Evolutionary conservation across 2,329 filamentous ascomycete species (phyloP), one percentile per base, ranked within the genome.

Genomic region (Gyromitra esculenta): DNA sequence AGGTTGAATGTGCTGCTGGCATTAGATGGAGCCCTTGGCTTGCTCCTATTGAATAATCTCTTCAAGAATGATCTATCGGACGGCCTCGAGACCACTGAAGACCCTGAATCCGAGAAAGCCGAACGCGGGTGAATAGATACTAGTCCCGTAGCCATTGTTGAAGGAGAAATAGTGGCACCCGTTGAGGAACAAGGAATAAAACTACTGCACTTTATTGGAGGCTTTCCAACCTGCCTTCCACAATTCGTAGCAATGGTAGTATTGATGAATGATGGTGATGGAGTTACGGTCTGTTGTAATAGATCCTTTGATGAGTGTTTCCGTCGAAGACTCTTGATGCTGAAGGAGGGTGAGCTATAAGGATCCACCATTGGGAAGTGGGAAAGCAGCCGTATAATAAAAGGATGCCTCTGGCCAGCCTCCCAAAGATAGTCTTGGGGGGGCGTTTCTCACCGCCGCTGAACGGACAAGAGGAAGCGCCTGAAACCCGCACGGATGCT

Each of bases 181-280:
- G 64, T 63, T 11, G 54, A 37, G 11, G 35, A 43, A 9, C 31
- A 52, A 57, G 25, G 39, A 41, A 60, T 39, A 41, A 91, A 81
- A 85, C 87, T 79, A 85, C 89, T 72, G 83, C 90, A 0, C 88
- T 87, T 79, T 91, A 89, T 80, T 90, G 90, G 73, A 88, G 86
- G 0, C 86, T 85, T 9, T 87, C 86, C 77, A 88, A 91, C 78
- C 87, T 88, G 79, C 86, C 87, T 59, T 86, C 90, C 7, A 84
- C 87, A 7, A 87, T 89, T 80, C 89, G 87, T 0, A 82, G 90
- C 0, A 31, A 3, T 85, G 43, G 85, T 11, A 83, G 89, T 11
- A 85, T 87, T 48, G 90, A 90, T 81, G 25, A 31, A 31, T 31
- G 25, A 31, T 31, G 2, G 25, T 89, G 89, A 83, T 91, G 89